Percentiles rank a stretch among this genome's conserved stretches.
phyloP scores from a whole-genome alignment of 73 alveolate genomes.

The Paramecium caudatum region DNA sequence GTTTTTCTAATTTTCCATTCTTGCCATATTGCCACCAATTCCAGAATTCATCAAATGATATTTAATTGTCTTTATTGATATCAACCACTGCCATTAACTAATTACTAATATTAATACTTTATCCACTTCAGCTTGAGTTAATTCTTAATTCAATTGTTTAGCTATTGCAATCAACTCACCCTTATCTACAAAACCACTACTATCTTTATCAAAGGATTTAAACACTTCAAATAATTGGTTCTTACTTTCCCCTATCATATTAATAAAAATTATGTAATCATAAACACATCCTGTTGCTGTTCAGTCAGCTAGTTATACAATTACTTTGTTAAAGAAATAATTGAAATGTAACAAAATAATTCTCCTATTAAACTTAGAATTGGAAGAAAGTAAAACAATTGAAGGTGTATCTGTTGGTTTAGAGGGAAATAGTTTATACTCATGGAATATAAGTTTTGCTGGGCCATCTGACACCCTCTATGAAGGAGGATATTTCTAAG shows the following conservation, averaged over 20 bases:
- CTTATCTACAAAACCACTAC: constrained; percentile 49
- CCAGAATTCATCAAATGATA: constrained; percentile 62
- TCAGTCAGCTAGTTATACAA: constrained; percentile 54
- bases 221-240: background rate
- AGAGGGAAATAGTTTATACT: constrained; percentile 84
- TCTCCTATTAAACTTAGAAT: background rate
- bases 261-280: background rate
- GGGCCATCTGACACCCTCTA: constrained; percentile 97
- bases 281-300: background rate
- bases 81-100: constrained; percentile 55
- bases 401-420: constrained; percentile 90
- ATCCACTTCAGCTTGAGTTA: constrained; percentile 1
- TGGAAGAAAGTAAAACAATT: constrained; percentile 64
- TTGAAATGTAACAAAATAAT: background rate
- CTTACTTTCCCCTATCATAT: constrained; percentile 34
- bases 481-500: constrained; percentile 95
- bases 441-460: constrained; percentile 89
- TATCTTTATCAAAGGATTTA: constrained; percentile 41
- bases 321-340: constrained; percentile 26
- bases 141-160: background rate
- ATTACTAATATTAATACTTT: background rate
- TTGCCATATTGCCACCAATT: constrained; percentile 55
- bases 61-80: constrained; percentile 7
- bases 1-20: constrained; percentile 37
- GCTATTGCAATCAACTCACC: constrained; percentile 4